These are phyloP conservation scores for Auricularia sp. DNA, from an alignment of 768 basidiomycete species.

Conservation along the genomic window DNA sequence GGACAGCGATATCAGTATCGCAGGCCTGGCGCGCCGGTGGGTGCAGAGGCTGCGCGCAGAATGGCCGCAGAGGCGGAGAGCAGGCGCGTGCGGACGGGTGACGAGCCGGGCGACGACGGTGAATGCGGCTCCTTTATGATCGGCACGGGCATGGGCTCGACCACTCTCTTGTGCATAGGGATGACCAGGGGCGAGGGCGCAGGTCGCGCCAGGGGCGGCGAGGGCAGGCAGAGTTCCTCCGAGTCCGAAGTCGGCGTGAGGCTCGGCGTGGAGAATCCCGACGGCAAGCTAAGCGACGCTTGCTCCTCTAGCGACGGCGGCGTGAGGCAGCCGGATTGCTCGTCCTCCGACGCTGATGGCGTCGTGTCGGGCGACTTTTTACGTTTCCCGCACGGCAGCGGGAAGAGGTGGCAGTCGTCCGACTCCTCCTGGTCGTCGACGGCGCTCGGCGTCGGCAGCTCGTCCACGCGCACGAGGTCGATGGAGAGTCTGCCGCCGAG, in stretches of 20 bases:
- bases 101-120: background rate
- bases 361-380: background rate
- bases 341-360: background rate
- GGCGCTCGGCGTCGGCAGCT: background rate
- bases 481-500: background rate
- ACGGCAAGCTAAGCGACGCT: background rate
- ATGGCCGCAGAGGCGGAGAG: background rate
- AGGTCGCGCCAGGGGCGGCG: background rate
- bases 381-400: background rate
- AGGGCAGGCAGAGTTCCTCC: background rate
- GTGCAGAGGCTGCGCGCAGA: background rate
- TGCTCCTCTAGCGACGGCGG: background rate
- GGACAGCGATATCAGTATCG: no score
- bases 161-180: background rate
- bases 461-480: constrained; percentile 1
- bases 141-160: background rate
- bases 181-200: background rate
- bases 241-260: background rate
- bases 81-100: background rate
- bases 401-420: constrained; percentile 3
- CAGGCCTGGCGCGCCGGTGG: no score
- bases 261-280: background rate
- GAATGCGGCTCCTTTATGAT: background rate
- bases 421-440: background rate
- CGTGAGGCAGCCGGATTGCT: background rate